Evolutionary conservation across 768 basidiomycete species (phyloP).

Genomic region (Agaricus sinodeliciosus): DNA sequence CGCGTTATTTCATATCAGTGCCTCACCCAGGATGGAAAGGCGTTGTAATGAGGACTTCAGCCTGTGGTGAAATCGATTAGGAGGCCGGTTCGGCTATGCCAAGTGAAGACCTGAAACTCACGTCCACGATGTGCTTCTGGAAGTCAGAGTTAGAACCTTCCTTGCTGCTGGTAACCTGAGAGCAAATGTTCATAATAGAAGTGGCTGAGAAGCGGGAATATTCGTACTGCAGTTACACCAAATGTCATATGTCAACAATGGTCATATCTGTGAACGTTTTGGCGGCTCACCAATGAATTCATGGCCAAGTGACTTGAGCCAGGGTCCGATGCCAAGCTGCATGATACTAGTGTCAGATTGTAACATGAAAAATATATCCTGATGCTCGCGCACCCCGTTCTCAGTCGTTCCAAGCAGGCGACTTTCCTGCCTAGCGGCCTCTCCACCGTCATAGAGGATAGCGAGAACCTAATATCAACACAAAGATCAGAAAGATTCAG

Average conservation of each 20-base stretch:
- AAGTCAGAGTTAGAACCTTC: constrained; percentile 78
- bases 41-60: constrained; percentile 76
- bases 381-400: constrained; percentile 48
- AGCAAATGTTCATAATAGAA: background rate
- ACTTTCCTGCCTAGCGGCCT: constrained; percentile 61
- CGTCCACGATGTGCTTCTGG: constrained; percentile 77
- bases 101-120: constrained; percentile 26
- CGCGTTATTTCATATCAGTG: background rate
- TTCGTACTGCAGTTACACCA: constrained; percentile 3
- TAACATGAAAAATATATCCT: background rate
- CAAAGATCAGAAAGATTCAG: background rate
- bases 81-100: background rate
- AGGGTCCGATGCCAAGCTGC: constrained; percentile 67
- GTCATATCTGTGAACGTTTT: background rate
- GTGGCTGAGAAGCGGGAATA: background rate
- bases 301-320: constrained; percentile 67
- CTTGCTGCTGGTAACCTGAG: constrained; percentile 71
- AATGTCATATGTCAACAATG: background rate
- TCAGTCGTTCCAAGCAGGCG: constrained; percentile 77
- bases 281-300: constrained; percentile 55
- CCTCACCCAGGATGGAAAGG: constrained; percentile 74
- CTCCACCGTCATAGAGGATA: constrained; percentile 64
- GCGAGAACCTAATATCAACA: constrained; percentile 49
- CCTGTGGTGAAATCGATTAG: constrained; percentile 31
- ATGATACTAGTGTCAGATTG: constrained; percentile 3